phyloP scores from a whole-genome alignment of 78 protist genomes.

The Speleostelium caveatum region DNA sequence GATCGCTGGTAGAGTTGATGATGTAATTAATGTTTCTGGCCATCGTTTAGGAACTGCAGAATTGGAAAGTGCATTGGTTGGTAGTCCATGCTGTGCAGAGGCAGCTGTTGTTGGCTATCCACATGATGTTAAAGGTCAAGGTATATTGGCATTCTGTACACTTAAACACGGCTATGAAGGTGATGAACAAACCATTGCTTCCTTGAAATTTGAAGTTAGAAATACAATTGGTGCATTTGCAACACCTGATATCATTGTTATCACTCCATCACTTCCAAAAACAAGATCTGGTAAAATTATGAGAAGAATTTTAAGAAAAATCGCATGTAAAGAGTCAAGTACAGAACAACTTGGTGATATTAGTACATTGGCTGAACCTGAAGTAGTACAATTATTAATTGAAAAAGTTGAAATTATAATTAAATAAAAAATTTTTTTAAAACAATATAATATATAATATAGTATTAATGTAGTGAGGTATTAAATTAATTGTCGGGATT shows the following conservation, averaged over 20 bases:
- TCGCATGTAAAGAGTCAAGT: constrained; percentile 82
- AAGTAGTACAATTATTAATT: constrained; percentile 61
- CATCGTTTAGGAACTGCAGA: constrained; percentile 98
- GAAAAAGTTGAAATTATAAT: constrained; percentile 28
- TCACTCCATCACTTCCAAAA: constrained; percentile 91
- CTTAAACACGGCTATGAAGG: constrained; percentile 79
- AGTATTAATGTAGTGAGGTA: too few species aligned
- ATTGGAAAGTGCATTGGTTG: constrained; percentile 90
- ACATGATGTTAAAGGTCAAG: constrained; percentile 95
- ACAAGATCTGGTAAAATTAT: constrained; percentile 95
- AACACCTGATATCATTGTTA: constrained; percentile 83
- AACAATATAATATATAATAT: constrained; percentile 1
- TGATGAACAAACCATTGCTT: constrained; percentile 40
- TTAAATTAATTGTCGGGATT: too few species aligned
- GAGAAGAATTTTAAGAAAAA: constrained; percentile 94
- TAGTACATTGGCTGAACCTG: constrained; percentile 91
- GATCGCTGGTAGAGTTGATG: constrained; percentile 97
- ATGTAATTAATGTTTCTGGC: constrained; percentile 95
- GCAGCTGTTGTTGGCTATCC: constrained; percentile 94
- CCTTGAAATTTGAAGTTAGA: constrained; percentile 85
- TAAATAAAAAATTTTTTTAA: too few species aligned
- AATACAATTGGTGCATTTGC: constrained; percentile 79
- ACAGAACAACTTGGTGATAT: constrained; percentile 87
- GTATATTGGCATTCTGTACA: constrained; percentile 83
- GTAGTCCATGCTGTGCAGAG: constrained; percentile 83